A percentile compares a stretch with the other conserved stretches of the same genome.
phyloP scores from a whole-genome alignment of 371 early-diverging fungal species.

The Rhizopus microsporus region DNA sequence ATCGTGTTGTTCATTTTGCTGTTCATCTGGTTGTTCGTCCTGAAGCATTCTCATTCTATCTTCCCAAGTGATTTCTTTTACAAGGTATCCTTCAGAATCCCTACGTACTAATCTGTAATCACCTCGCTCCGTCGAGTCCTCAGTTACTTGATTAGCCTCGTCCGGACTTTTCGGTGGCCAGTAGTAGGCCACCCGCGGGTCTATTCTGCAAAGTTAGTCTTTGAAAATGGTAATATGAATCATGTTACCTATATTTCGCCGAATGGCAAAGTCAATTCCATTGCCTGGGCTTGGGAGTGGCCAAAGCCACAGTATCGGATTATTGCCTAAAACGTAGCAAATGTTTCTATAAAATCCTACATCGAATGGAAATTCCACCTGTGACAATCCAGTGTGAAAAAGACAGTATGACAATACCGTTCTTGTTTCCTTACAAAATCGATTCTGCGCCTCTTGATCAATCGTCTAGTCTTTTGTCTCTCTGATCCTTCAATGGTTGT shows the following conservation, averaged over 20 bases:
- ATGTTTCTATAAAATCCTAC: constrained; percentile 84
- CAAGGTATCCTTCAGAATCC: constrained; percentile 57
- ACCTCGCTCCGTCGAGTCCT: not conserved
- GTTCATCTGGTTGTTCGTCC: not conserved
- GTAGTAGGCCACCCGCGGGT: constrained; percentile 23
- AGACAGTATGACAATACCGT: too few species aligned
- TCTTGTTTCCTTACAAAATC: constrained; percentile 17
- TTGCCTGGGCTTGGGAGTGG: constrained; percentile 66
- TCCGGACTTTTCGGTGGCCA: constrained; percentile 39
- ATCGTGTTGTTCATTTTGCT: too few species aligned
- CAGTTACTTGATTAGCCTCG: constrained; percentile 12
- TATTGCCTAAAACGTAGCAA: constrained; percentile 76
- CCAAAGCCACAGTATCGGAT: constrained; percentile 67
- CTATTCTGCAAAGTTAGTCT: constrained; percentile 1
- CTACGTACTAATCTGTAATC: constrained; percentile 34
- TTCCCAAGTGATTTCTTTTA: constrained; percentile 43
- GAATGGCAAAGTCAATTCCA: constrained; percentile 72
- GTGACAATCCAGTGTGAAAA: not conserved
- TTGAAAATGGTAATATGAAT: not conserved
- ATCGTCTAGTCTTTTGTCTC: constrained; percentile 40
- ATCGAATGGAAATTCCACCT: constrained; percentile 90
- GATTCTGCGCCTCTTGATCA: constrained; percentile 19
- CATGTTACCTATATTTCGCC: constrained; percentile 29
- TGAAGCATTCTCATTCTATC: constrained; percentile 32
- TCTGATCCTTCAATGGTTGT: constrained; percentile 89